Conservation (phyloP, 2,329 filamentous ascomycete species). For the Sclerotinia sclerotiorum region DNA sequence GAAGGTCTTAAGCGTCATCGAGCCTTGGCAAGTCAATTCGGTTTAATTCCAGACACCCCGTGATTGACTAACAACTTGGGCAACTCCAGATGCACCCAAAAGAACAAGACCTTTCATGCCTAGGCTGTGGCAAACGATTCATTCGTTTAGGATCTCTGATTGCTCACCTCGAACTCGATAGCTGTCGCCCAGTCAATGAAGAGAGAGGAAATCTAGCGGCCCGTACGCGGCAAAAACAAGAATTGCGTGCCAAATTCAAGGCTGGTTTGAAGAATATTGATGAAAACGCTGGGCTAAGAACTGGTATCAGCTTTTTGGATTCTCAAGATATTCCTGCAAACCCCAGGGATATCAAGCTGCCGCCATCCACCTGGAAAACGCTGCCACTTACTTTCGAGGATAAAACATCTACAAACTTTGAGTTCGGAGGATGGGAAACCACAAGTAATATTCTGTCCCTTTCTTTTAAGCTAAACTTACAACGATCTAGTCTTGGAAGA, state of each 20-base stretch:
- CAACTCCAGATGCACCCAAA: constrained; percentile 20
- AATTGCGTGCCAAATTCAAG: constrained; percentile 19
- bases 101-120: constrained; percentile 19
- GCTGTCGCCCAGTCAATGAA: constrained; percentile 11
- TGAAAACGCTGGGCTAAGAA: background rate
- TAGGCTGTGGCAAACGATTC: constrained; percentile 15
- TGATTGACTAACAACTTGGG: background rate
- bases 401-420: background rate
- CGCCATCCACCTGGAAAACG: background rate
- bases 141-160: constrained; percentile 22
- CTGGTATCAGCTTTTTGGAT: constrained; percentile 1
- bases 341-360: background rate
- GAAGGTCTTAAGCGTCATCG: constrained; percentile 20
- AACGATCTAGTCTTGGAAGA: constrained; percentile 12
- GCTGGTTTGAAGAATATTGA: constrained; percentile 13
- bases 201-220: constrained; percentile 10
- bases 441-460: background rate
- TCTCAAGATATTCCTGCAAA: background rate
- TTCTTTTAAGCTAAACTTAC: background rate
- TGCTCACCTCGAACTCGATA: constrained; percentile 21
- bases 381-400: background rate
- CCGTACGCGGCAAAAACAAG: constrained; percentile 16
- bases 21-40: constrained; percentile 8
- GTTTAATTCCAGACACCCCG: background rate
- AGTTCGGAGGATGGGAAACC: constrained; percentile 17